A percentile compares a stretch with the other conserved stretches of the same genome.
Conservation (phyloP, 2,329 filamentous ascomycete species). For the Xylaria sp. region DNA sequence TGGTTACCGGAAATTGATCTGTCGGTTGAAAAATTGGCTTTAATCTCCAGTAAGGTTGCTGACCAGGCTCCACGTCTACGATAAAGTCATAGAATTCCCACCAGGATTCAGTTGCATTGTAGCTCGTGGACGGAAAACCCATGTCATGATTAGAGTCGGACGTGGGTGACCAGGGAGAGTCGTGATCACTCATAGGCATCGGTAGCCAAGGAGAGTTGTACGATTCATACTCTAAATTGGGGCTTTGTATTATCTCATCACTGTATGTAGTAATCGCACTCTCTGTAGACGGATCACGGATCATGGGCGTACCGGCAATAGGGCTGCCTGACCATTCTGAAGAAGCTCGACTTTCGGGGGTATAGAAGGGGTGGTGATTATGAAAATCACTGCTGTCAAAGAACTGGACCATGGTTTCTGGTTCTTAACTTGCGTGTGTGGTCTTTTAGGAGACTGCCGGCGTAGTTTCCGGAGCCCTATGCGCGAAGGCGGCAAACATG, state of each 20-base stretch:
- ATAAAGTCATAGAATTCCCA: conserved; percentile 42
- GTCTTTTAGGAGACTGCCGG: conserved; percentile 20
- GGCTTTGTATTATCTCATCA: conserved; percentile 25
- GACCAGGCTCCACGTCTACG: conserved; percentile 36
- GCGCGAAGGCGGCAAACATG: conserved; percentile 11
- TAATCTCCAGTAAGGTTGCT: conserved; percentile 42
- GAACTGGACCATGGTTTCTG: conserved; percentile 18
- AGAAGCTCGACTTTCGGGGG: neutral
- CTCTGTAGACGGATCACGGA: conserved; percentile 39
- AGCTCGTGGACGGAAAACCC: neutral
- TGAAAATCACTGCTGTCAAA: neutral
- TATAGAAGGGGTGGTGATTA: conserved; percentile 8
- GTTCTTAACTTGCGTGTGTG: neutral
- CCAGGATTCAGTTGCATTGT: conserved; percentile 11
- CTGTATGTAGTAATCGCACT: conserved; percentile 38
- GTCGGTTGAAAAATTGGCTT: conserved; percentile 33
- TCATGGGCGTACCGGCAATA: conserved; percentile 38
- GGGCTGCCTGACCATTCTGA: conserved; percentile 33
- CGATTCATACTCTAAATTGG: conserved; percentile 38
- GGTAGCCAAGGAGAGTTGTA: conserved; percentile 32
- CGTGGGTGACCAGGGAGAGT: conserved; percentile 7
- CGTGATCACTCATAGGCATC: conserved; percentile 17
- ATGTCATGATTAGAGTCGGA: conserved; percentile 11
- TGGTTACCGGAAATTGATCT: conserved; percentile 29
- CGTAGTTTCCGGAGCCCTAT: conserved; percentile 11